Percentiles rank a stretch among this genome's conserved stretches.
These are phyloP conservation scores for Didymosphaeria variabile DNA, from an alignment of 2,329 filamentous ascomycete species.

Conservation along the genomic window DNA sequence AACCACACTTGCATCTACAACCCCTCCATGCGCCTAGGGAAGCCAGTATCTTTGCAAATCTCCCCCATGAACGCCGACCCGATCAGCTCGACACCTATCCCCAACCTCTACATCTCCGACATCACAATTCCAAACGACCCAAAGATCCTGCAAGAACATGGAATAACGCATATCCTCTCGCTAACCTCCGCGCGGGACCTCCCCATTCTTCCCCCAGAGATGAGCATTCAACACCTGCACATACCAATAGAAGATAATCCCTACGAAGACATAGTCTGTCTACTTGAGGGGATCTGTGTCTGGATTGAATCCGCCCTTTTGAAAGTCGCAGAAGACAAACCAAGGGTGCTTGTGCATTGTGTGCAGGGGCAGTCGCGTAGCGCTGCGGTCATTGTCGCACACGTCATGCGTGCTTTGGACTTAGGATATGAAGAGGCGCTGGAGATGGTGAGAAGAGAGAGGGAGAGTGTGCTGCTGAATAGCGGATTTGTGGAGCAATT, in stretches of 20 bases:
- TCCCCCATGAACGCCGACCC: background rate
- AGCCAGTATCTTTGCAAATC: background rate
- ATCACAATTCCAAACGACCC: slow-evolving; percentile 17
- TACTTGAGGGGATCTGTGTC: slow-evolving; percentile 16
- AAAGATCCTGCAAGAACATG: slow-evolving; percentile 7
- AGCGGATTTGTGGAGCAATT: slow-evolving; percentile 27
- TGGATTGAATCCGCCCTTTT: slow-evolving; percentile 22
- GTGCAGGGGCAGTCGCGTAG: slow-evolving; percentile 26
- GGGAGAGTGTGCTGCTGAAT: slow-evolving; percentile 19
- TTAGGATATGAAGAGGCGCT: slow-evolving; percentile 21
- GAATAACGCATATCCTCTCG: slow-evolving; percentile 24
- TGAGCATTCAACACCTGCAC: slow-evolving; percentile 12
- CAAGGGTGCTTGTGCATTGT: slow-evolving; percentile 27
- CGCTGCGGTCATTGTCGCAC: slow-evolving; percentile 22
- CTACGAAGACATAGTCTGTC: slow-evolving; percentile 19
- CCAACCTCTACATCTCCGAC: slow-evolving; percentile 21
- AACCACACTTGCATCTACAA: too few species aligned
- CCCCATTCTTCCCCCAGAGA: background rate
- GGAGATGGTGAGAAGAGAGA: slow-evolving; percentile 8
- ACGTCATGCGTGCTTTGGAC: slow-evolving; percentile 21
- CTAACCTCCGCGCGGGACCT: slow-evolving; percentile 7
- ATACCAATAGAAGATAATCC: slow-evolving; percentile 26
- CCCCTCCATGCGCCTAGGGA: too few species aligned
- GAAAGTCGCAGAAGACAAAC: background rate
- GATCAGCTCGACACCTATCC: slow-evolving; percentile 14